Percentiles rank a stretch among this genome's conserved stretches.
phyloP scores from a whole-genome alignment of 2,329 filamentous ascomycete species.

The Cryphonectria japonica region DNA sequence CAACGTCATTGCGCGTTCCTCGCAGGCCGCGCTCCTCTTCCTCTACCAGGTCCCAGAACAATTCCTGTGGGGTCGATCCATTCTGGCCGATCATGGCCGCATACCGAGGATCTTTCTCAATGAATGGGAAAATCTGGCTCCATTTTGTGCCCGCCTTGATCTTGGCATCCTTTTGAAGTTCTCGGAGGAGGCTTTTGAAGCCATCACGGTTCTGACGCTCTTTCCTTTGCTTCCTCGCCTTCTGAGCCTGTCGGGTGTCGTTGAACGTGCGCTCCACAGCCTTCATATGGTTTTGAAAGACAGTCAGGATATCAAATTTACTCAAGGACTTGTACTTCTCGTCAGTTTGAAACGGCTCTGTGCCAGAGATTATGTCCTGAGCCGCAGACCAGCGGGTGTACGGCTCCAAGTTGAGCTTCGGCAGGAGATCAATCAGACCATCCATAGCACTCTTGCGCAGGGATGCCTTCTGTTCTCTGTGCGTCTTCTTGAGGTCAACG shows the following conservation, averaged over 20 bases:
- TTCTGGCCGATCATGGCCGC: slow-evolving; percentile 79
- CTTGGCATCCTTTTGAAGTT: slow-evolving; percentile 74
- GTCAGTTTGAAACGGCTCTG: slow-evolving; percentile 76
- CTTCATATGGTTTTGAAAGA: slow-evolving; percentile 96
- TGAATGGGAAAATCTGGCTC: slow-evolving; percentile 75
- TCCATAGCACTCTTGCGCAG: slow-evolving; percentile 82
- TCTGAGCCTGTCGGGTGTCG: slow-evolving; percentile 85
- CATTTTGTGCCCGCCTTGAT: slow-evolving; percentile 92
- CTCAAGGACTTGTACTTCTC: slow-evolving; percentile 84
- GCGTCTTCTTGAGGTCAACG: slow-evolving; percentile 76
- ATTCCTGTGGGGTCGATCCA: slow-evolving; percentile 83
- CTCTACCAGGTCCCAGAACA: slow-evolving; percentile 96
- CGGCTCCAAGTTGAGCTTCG: slow-evolving; percentile 81
- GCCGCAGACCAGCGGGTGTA: slow-evolving; percentile 96
- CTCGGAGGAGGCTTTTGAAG: slow-evolving; percentile 74
- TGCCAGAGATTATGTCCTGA: slow-evolving; percentile 77
- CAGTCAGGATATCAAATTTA: slow-evolving; percentile 87
- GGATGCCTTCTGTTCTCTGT: slow-evolving; percentile 74
- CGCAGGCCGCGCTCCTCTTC: slow-evolving; percentile 90
- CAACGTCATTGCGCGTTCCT: slow-evolving; percentile 77
- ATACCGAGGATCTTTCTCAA: slow-evolving; percentile 84
- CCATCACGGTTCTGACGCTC: slow-evolving; percentile 86
- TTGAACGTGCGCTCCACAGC: slow-evolving; percentile 89
- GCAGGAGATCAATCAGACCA: slow-evolving; percentile 77
- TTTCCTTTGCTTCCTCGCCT: slow-evolving; percentile 75